These are phyloP conservation scores for Xylaria grammica DNA, from an alignment of 495 filamentous ascomycete species.

Conservation along the genomic window DNA sequence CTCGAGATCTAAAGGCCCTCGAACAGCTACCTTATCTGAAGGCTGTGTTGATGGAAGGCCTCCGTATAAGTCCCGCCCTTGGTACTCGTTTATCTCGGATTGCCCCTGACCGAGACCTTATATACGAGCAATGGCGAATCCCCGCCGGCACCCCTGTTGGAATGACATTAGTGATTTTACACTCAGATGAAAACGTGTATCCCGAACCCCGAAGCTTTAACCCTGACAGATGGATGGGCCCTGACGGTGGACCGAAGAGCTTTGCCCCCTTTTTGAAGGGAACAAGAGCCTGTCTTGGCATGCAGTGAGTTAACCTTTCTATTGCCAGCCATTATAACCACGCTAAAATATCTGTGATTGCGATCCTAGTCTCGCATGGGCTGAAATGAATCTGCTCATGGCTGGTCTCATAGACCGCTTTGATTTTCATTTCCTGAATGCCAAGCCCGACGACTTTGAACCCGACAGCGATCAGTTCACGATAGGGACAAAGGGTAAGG, in stretches of 20 bases:
- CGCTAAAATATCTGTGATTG: not conserved
- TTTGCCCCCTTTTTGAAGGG: constrained; percentile 36
- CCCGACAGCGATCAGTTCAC: constrained; percentile 36
- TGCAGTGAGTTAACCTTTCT: constrained; percentile 34
- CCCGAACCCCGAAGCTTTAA: constrained; percentile 25
- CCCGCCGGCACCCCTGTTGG: constrained; percentile 46
- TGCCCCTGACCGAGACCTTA: constrained; percentile 40
- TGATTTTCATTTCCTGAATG: constrained; percentile 31
- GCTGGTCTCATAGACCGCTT: constrained; percentile 26
- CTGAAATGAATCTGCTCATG: constrained; percentile 32
- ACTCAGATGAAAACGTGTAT: constrained; percentile 34
- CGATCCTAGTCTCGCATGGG: constrained; percentile 32
- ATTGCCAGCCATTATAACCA: not conserved
- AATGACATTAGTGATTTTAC: constrained; percentile 43
- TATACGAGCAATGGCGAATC: constrained; percentile 52
- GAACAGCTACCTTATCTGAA: constrained; percentile 39
- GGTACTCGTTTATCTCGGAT: constrained; percentile 45
- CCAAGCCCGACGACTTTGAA: constrained; percentile 30
- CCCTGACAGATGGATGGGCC: constrained; percentile 30
- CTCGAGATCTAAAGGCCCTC: constrained; percentile 12
- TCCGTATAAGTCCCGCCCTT: constrained; percentile 42
- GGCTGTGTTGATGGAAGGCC: constrained; percentile 42
- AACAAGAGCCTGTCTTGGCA: constrained; percentile 36
- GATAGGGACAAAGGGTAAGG: constrained; percentile 31
- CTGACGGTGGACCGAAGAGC: constrained; percentile 20